A percentile compares a stretch with the other conserved stretches of the same genome.
Evolutionary conservation across 2,329 filamentous ascomycete genomes (phyloP).

Genomic region (Cordyceps cicadae): DNA sequence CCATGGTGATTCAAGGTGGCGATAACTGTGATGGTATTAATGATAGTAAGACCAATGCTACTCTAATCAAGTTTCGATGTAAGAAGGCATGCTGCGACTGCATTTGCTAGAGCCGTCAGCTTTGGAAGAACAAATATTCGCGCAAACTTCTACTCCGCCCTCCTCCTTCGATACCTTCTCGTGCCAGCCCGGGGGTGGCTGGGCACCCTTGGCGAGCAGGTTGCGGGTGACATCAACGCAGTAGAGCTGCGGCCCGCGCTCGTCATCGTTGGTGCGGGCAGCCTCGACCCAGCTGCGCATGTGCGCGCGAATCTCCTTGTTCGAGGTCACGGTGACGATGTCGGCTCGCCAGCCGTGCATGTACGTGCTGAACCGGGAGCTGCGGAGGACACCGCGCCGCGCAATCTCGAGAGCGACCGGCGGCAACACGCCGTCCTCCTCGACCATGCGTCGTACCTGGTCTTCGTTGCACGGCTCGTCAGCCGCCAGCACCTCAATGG

Average conservation of each 20-base stretch:
- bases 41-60: too few relatives aligned
- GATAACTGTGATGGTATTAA: too few relatives aligned
- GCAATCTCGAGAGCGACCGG: slow-evolving; percentile 27
- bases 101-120: too few relatives aligned
- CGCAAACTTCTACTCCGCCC: neutral
- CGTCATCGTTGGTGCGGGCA: slow-evolving; percentile 20
- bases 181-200: slow-evolving; percentile 14
- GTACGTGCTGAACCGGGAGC: slow-evolving; percentile 31
- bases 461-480: slow-evolving; percentile 18
- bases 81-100: too few relatives aligned
- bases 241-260: slow-evolving; percentile 26
- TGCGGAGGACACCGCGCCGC: slow-evolving; percentile 24
- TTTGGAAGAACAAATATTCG: too few relatives aligned
- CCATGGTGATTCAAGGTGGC: too few relatives aligned
- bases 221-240: slow-evolving; percentile 28
- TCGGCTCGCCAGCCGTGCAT: slow-evolving; percentile 31
- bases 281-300: slow-evolving; percentile 27
- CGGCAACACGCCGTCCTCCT: slow-evolving; percentile 21
- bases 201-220: slow-evolving; percentile 26
- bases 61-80: too few relatives aligned
- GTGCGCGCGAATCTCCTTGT: slow-evolving; percentile 31
- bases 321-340: slow-evolving; percentile 30
- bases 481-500: slow-evolving; percentile 22
- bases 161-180: neutral
- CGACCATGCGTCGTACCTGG: slow-evolving; percentile 20